These are phyloP conservation scores for Sarocladiaceae sp. DNA, from an alignment of 2,329 filamentous ascomycete species.

Conservation along the genomic window DNA sequence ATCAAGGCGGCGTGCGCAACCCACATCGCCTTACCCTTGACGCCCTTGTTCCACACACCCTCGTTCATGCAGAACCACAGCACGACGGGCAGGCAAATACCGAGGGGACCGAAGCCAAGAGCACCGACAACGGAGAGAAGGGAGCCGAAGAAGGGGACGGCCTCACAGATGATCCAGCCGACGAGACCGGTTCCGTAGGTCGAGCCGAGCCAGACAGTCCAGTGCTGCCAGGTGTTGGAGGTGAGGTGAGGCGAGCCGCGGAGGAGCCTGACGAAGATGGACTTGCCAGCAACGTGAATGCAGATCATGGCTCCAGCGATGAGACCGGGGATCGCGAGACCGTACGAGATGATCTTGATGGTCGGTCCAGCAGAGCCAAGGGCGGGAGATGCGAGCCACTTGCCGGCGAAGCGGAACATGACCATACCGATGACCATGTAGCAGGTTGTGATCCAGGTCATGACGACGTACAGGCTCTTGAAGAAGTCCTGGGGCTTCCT, in stretches of 20 bases:
- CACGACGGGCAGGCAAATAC: slow-evolving; percentile 16
- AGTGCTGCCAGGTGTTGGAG: slow-evolving; percentile 16
- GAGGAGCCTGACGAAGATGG: slow-evolving; percentile 17
- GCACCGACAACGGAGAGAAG: slow-evolving; percentile 18
- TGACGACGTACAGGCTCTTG: slow-evolving; percentile 7
- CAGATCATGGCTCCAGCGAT: slow-evolving; percentile 15
- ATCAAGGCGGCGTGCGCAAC: slow-evolving; percentile 12
- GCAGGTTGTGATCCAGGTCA: slow-evolving; percentile 7
- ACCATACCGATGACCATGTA: slow-evolving; percentile 9
- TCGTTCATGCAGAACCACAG: slow-evolving; percentile 15
- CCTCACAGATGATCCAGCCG: slow-evolving; percentile 17
- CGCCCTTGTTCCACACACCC: slow-evolving; percentile 1
- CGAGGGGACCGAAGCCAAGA: slow-evolving; percentile 16
- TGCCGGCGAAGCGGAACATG: slow-evolving; percentile 8
- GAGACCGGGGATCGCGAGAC: slow-evolving; percentile 20
- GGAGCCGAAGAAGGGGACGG: slow-evolving; percentile 17
- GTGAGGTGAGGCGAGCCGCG: slow-evolving; percentile 16
- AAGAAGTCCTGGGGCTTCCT: slow-evolving; percentile 9
- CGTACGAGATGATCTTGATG: slow-evolving; percentile 5
- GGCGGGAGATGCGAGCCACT: slow-evolving; percentile 6
- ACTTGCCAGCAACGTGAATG: slow-evolving; percentile 17
- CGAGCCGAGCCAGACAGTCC: slow-evolving; percentile 18
- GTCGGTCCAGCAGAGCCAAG: slow-evolving; percentile 6
- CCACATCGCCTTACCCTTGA: slow-evolving; percentile 8
- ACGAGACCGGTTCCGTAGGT: slow-evolving; percentile 14